Evolutionary conservation across 345 rosid species (phyloP), one percentile per base, ranked within the genome.

Genomic region (Bruguiera gymnorhiza): DNA sequence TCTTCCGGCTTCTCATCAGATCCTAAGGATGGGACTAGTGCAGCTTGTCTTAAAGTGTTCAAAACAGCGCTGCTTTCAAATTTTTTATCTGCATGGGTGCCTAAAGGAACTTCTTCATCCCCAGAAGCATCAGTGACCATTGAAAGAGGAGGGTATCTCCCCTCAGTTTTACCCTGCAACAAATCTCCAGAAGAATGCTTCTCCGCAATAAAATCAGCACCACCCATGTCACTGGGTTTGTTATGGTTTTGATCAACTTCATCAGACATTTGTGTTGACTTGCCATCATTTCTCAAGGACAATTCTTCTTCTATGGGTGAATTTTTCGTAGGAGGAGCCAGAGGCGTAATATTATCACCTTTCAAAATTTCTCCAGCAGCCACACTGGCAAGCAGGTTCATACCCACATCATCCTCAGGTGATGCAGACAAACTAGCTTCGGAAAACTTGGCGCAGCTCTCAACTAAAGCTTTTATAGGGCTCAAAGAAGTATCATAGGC

Each of bases 381-480:
- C 65, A 95, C 98, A 78, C 83, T 92, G 46, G 99, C 99, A 66
- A 95, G 91, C 71, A 95, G 83, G 79, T 92, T 92, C 96, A 95
- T 95, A 63, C 98, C 99, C 68, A 83, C 84, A 78, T 92, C 96
- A 84, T 95, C 99, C 9, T 82, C 86, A 73, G 76, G 78, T 10
- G 94, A 80, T 55, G 80, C 31, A 29, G 80, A 78, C 11, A 74
- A 82, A 82, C 69, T 82, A n/a, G 86, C 82, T 76, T 90, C 93
- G 1, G 95, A 85, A 62, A 75, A 75, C 78, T 89, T 87, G 1
- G 73, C 94, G 78, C 98, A 93, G 69, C 97, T 95, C 75, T 95
- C 99, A 76, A 92, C 79, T 73, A 95, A 71, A 55, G 97, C 97
- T 86, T 89, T 83, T 70, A 94, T 91, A 48, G 95, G 84, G 66